Conservation (phyloP, 164 flowering plant species). For the Vitis amurensis region DNA sequence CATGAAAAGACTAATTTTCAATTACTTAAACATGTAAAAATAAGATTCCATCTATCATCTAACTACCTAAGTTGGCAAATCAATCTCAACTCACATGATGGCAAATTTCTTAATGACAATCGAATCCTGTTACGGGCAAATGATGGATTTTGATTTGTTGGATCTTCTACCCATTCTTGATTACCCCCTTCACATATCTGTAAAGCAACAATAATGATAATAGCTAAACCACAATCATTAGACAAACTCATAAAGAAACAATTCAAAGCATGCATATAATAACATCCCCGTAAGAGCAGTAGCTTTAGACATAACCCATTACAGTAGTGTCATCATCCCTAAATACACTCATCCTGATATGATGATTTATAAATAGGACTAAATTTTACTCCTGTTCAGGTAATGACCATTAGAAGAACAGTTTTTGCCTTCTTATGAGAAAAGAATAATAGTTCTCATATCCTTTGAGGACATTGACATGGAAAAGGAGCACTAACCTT, state of each 20-base stretch:
- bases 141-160: conserved; percentile 66
- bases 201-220: not conserved
- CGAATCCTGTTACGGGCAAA: conserved; percentile 86
- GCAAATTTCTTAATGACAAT: conserved; percentile 41
- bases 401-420: too few species aligned
- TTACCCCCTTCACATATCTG: conserved; percentile 63
- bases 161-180: conserved; percentile 92
- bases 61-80: not conserved
- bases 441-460: not conserved
- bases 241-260: too few species aligned
- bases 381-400: too few species aligned
- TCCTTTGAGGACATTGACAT: too few species aligned
- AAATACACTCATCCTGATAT: too few species aligned
- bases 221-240: not conserved
- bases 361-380: too few species aligned
- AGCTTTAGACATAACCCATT: too few species aligned
- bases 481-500: conserved; percentile 36
- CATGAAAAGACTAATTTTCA: not conserved
- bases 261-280: too few species aligned
- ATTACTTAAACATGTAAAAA: conserved; percentile 4
- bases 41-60: not conserved
- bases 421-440: not conserved
- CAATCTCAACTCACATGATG: conserved; percentile 51
- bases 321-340: too few species aligned
- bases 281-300: too few species aligned